Conservation (phyloP, 1,139 yeast genomes). For the Blastobotrys ciferrii region DNA sequence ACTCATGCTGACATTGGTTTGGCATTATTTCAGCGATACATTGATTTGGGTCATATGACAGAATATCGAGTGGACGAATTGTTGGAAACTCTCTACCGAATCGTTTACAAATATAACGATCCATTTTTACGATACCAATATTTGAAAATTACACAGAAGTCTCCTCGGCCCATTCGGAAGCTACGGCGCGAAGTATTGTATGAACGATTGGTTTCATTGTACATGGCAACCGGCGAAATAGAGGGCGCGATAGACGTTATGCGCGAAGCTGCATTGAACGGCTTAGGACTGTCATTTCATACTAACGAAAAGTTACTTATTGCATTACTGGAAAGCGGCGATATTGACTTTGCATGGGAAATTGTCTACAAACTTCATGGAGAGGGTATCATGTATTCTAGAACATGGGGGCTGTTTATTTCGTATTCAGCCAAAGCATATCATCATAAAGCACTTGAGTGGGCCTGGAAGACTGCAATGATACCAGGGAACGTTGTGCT, state of each 20-base stretch:
- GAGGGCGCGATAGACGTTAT: conserved; percentile 30
- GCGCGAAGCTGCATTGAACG: conserved; percentile 27
- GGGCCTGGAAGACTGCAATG: conserved; percentile 33
- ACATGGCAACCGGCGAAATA: conserved; percentile 24
- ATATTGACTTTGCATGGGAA: conserved; percentile 33
- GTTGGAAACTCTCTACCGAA: conserved; percentile 16
- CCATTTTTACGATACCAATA: conserved; percentile 18
- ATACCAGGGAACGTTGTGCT: conserved; percentile 34
- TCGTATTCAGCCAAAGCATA: conserved; percentile 27
- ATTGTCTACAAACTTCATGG: conserved; percentile 28
- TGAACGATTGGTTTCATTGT: conserved; percentile 24
- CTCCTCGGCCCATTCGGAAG: conserved; percentile 8
- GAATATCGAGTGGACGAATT: conserved; percentile 11
- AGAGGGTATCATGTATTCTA: conserved; percentile 27
- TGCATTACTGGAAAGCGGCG: conserved; percentile 28
- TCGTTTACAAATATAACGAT: conserved; percentile 19
- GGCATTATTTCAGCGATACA: conserved; percentile 11
- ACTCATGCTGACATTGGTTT: conserved; percentile 17
- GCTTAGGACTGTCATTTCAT: conserved; percentile 23
- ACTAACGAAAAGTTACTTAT: conserved; percentile 32
- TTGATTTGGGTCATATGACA: conserved; percentile 14
- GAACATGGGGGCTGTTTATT: conserved; percentile 38
- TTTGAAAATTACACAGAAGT: conserved; percentile 4
- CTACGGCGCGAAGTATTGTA: conserved; percentile 1
- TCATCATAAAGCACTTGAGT: conserved; percentile 30